phyloP scores from a whole-genome alignment of 2,329 filamentous ascomycete species.

The Clathrospora elynae region DNA sequence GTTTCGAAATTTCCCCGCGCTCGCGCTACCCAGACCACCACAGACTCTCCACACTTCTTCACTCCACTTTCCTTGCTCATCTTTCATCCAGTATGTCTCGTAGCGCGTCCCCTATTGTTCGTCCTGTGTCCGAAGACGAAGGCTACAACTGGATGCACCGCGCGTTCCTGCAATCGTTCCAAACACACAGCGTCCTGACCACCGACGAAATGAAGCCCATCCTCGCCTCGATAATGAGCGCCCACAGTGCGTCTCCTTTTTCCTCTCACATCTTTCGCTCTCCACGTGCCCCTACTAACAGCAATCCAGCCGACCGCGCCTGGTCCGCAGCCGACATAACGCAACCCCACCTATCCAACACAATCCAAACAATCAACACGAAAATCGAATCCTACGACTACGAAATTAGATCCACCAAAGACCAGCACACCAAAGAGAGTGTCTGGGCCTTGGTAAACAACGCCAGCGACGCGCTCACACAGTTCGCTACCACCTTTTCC shows the following conservation, averaged over 20 bases:
- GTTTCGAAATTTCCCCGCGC: conserved; percentile 17
- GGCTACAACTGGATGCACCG: conserved; percentile 66
- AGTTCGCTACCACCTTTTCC: conserved; percentile 79
- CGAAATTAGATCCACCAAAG: conserved; percentile 76
- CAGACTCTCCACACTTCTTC: not conserved
- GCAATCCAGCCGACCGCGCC: conserved; percentile 47
- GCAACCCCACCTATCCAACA: conserved; percentile 68
- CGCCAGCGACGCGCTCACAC: conserved; percentile 80
- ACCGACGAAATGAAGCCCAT: conserved; percentile 73
- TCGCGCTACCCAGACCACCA: not conserved
- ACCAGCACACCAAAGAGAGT: conserved; percentile 69
- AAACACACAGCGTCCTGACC: conserved; percentile 78
- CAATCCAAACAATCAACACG: conserved; percentile 71
- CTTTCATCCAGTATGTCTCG: conserved; percentile 19
- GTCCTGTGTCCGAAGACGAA: conserved; percentile 17
- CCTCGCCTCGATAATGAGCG: conserved; percentile 74
- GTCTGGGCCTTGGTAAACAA: conserved; percentile 87
- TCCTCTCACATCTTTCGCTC: too few relatives aligned
- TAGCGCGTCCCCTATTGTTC: conserved; percentile 20
- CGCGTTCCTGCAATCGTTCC: conserved; percentile 87
- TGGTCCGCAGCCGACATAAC: conserved; percentile 68
- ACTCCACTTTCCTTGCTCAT: not conserved
- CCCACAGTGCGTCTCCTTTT: conserved; percentile 51
- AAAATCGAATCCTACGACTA: conserved; percentile 81
- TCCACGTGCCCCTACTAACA: conserved; percentile 8